These are phyloP conservation scores for Hypoxylon perforatum DNA, from an alignment of 495 filamentous ascomycete genomes.

Conservation along the genomic window DNA sequence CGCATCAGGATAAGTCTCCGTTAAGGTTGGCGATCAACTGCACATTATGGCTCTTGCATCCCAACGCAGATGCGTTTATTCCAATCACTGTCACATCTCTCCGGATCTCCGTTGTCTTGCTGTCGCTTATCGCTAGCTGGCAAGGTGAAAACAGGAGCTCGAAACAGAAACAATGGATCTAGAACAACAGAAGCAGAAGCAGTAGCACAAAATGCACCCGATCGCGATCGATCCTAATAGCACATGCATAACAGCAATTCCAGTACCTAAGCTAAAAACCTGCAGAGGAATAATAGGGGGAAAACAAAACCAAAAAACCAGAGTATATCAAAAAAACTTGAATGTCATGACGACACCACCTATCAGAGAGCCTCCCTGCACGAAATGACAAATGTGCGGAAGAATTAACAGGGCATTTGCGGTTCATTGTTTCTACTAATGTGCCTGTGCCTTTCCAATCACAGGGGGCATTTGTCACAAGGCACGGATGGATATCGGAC, in stretches of 20 bases:
- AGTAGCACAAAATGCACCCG: constrained; percentile 10
- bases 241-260: constrained; percentile 25
- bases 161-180: no score
- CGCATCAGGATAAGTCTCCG: neutral
- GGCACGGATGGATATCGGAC: constrained; percentile 19
- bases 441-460: constrained; percentile 9
- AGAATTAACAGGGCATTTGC: constrained; percentile 7
- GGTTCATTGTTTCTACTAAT: constrained; percentile 3
- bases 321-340: neutral
- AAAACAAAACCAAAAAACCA: neutral
- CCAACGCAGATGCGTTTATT: neutral
- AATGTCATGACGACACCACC: constrained; percentile 25
- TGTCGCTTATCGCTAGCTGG: constrained; percentile 23
- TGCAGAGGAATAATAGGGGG: no score
- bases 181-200: no score
- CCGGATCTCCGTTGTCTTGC: constrained; percentile 16
- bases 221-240: constrained; percentile 24
- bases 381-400: constrained; percentile 32
- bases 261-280: neutral
- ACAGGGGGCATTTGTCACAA: constrained; percentile 23
- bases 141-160: no score
- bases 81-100: constrained; percentile 7
- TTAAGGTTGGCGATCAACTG: constrained; percentile 22
- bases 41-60: constrained; percentile 23
- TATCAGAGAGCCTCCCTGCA: constrained; percentile 22